Base-by-base conservation (phyloP, 2,329 filamentous ascomycete species). In the Aspergillus texensis region DNA sequence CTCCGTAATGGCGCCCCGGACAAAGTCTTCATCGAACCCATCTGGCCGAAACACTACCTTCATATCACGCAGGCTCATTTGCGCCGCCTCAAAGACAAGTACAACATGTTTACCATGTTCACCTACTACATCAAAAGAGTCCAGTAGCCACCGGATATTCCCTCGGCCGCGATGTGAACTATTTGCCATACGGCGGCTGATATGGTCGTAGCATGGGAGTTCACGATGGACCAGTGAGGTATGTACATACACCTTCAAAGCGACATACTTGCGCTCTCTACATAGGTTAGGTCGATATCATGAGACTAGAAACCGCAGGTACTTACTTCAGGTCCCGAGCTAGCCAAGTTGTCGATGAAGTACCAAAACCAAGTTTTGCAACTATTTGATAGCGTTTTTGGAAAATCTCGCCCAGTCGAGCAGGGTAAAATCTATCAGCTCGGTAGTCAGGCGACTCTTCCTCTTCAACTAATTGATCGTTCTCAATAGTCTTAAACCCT, bases 51-150 rank as follows among this genome's bases (percentile, higher is more conserved):
- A 70, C 1, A 68, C 63, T 1, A 61, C 0, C 43, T 62, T 68
- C 65, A 73, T 67, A 26, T 71, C 69, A 56, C 61, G 66, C 16
- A 73, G 61, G 56, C 68, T 74, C 70, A 71, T 74, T 58, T 68
- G 65, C 5, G 72, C 70, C 45, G 71, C 62, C 61, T 74, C 67
- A 52, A 73, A 72, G 34, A 77, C 67, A 41, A 78, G 71, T 41
- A 74, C 70, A 34, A 62, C 53, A 64, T 78, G 72, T 21, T 61
- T 60, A 1, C 74, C 71, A 58, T 69, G 16, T 9, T 68, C 69
- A 45, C 74, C 70, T 14, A 61, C 55, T 36, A 78, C 55, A n/a
- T 70, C 57, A 60, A 79, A 79, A 5, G 70, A 69, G 62, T 77
- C 72, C 9, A 74, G 64, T n/a, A 76, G 34, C 28, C 48, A 69